Base-by-base conservation (phyloP, 78 protist genomes). In the Parvularia atlantis region DNA sequence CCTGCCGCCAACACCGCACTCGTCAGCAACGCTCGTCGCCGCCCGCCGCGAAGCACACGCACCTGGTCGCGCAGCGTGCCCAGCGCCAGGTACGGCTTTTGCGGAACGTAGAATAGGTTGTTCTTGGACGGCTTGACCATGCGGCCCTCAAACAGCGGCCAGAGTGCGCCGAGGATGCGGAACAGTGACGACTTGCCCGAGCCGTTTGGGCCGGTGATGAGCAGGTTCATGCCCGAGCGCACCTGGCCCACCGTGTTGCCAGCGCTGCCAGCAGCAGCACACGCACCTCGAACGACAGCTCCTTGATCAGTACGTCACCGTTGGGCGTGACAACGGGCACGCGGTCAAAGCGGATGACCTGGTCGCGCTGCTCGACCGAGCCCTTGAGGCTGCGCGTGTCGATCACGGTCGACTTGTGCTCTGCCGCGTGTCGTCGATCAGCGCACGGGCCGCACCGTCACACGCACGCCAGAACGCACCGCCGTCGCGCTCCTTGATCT, bases 161-260 rank as follows among this genome's bases (percentile, higher is more conserved):
- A 87, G 50, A 87, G 77, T 17, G 63, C 88, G 7, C 85, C 82
- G 28, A 87, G 75, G 35, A 83, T 36, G 39, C 92, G 81, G 75
- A 87, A 80, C 56, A 83, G 58, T 5, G 84, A 64, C 28, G 63
- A 33, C 81, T 87, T 87, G 39, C 92, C 92, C 43, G 82, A 87
- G 30, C 85, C 88, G 66, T 85, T 82, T 30, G 84, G 90, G 2
- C 83, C 88, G 9, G 77, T 57, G 58, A 83, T 44, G 37, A 77
- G 67, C 53, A 81, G 36, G 28, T 61, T 40, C 40, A 1, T 37
- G 14, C 71, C 72, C 0, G 61, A 46, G 2, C 13, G 30, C 0
- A 73, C 9, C 19, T 28, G 37, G 46, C 9, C 19, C 46, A 9
- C 46, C 46, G 46, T 4, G 19, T 9, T 41, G 46, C 46, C 46